A percentile compares a stretch with the other conserved stretches of the same genome.
These are phyloP conservation scores for Epichloe festucae DNA, from an alignment of 2,329 filamentous ascomycete species.

Conservation along the genomic window DNA sequence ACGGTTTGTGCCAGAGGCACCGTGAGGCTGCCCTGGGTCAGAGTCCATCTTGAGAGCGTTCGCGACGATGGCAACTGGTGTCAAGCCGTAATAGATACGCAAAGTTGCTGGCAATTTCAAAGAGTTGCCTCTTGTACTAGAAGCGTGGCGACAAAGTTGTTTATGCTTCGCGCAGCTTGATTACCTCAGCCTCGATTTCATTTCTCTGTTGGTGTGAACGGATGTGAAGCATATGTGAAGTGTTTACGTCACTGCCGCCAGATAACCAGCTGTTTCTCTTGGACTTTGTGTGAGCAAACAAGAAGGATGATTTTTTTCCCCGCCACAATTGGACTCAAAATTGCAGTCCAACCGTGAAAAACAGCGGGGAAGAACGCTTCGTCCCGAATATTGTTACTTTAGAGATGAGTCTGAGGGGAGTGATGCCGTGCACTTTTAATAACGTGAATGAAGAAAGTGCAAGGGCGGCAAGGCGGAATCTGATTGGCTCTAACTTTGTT, in stretches of 20 bases:
- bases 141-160: not conserved
- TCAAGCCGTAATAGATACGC: not conserved
- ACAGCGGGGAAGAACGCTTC: not conserved
- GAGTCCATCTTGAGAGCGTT: constrained; percentile 13
- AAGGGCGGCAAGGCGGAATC: not conserved
- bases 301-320: not conserved
- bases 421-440: not conserved
- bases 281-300: not conserved
- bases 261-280: not conserved
- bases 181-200: not conserved
- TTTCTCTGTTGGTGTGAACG: not conserved
- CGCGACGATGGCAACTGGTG: not conserved
- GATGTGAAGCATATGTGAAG: not conserved
- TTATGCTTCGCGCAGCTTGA: not conserved
- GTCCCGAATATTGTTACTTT: not conserved
- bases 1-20: constrained; percentile 13
- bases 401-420: not conserved
- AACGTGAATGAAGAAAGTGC: not conserved
- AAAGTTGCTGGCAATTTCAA: not conserved
- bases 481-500: not conserved
- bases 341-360: not conserved
- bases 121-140: not conserved
- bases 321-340: no score
- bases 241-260: not conserved
- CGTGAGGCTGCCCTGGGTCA: constrained; percentile 9